phyloP scores from a whole-genome alignment of 1,139 yeast genomes.

The Diutina sp. region DNA sequence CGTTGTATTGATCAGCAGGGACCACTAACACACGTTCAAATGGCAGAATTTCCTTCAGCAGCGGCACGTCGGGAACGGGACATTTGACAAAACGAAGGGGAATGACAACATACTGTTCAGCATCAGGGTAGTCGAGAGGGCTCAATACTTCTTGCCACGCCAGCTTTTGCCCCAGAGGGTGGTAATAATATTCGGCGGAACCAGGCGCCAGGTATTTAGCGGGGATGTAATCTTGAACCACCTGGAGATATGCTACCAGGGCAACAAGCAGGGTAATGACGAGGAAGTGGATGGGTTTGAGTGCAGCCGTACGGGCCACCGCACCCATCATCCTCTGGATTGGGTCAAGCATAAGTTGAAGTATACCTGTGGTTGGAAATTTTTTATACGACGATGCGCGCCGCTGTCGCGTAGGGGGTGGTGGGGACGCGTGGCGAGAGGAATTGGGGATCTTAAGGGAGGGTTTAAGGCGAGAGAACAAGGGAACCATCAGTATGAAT shows the following conservation, averaged over 20 bases:
- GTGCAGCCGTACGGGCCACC: conserved; percentile 59
- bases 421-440: not conserved
- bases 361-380: not conserved
- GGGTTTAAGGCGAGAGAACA: not conserved
- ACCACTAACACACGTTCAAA: not conserved
- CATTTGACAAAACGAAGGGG: conserved; percentile 1
- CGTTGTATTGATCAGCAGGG: not conserved
- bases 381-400: not conserved
- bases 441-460: not conserved
- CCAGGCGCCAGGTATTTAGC: conserved; percentile 10
- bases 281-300: conserved; percentile 81
- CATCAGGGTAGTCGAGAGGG: conserved; percentile 19
- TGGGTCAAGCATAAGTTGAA: conserved; percentile 6
- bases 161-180: conserved; percentile 16
- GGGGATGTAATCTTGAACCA: conserved; percentile 69
- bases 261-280: conserved; percentile 64
- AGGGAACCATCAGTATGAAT: not conserved
- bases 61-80: not conserved
- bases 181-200: conserved; percentile 21
- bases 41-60: not conserved
- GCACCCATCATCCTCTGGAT: conserved; percentile 22
- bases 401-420: not conserved
- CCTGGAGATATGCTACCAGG: conserved; percentile 68
- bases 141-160: conserved; percentile 29
- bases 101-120: conserved; percentile 16